Percentiles rank a stretch among this genome's conserved stretches.
Conservation (phyloP, 768 basidiomycete genomes). For the Cystoderma amianthinum region DNA sequence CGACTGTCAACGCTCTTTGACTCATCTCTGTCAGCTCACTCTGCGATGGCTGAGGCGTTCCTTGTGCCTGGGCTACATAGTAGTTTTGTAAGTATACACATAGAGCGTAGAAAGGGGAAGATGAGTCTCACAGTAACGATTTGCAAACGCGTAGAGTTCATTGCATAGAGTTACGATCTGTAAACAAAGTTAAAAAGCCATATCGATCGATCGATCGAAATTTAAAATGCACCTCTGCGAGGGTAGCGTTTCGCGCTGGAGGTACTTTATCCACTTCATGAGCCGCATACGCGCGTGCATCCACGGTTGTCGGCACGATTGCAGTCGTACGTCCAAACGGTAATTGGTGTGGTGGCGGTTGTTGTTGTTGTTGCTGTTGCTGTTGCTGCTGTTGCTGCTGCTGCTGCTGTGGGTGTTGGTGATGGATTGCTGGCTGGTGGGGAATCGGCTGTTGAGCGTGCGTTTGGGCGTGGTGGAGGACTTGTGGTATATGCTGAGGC, state of each 20-base stretch:
- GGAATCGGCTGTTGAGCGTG: constrained; percentile 11
- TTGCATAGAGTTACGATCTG: constrained; percentile 60
- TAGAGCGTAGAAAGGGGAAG: constrained; percentile 3
- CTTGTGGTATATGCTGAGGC: constrained; percentile 14
- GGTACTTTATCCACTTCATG: constrained; percentile 27
- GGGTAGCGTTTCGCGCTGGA: constrained; percentile 26
- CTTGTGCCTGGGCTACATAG: constrained; percentile 38
- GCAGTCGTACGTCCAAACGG: constrained; percentile 31
- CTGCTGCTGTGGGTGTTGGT: constrained; percentile 8
- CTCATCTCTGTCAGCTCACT: constrained; percentile 67
- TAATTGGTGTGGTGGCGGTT: constrained; percentile 18
- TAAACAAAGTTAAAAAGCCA: constrained; percentile 7
- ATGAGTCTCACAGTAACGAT: constrained; percentile 49
- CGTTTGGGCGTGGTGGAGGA: constrained; percentile 6
- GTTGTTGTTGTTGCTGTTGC: constrained; percentile 15
- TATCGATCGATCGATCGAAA: constrained; percentile 2
- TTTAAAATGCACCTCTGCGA: constrained; percentile 36
- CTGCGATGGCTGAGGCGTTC: constrained; percentile 41
- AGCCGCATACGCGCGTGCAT: constrained; percentile 28
- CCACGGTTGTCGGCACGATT: constrained; percentile 33
- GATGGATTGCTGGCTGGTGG: constrained; percentile 9
- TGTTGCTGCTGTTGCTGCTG: constrained; percentile 8
- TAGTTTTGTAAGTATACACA: constrained; percentile 5
- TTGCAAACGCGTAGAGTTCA: constrained; percentile 57
- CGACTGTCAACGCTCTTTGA: constrained; percentile 55